Evolutionary conservation across 345 rosid genomes (phyloP).

Genomic region (Nasturtium officinale): DNA sequence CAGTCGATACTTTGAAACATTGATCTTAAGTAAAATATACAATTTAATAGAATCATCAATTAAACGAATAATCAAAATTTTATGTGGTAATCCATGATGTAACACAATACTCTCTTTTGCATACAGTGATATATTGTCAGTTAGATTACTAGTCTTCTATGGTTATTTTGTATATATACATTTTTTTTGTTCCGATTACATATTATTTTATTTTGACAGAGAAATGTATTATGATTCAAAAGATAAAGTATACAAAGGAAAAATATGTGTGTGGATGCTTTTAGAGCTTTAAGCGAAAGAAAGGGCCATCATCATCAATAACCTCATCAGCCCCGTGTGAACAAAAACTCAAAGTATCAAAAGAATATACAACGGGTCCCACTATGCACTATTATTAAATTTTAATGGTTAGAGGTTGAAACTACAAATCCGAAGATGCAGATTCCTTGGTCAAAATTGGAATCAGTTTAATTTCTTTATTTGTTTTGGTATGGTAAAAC

Average conservation of each 20-base stretch:
- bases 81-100: conserved; percentile 7
- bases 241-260: not conserved
- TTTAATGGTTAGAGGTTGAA: not conserved
- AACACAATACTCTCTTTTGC: too few relatives aligned
- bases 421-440: conserved; percentile 10
- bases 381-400: not conserved
- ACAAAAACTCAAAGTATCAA: not conserved
- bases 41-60: not conserved
- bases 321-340: not conserved
- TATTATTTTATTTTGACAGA: not conserved
- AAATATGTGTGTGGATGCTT: conserved; percentile 14
- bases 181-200: not conserved
- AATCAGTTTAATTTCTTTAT: not conserved
- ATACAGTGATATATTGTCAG: too few relatives aligned
- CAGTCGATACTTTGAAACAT: not conserved
- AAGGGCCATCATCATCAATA: not conserved
- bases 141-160: too few relatives aligned
- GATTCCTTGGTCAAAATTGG: conserved; percentile 33
- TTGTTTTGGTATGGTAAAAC: not conserved
- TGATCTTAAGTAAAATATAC: not conserved
- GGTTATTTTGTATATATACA: too few relatives aligned
- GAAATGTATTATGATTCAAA: not conserved
- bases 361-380: conserved; percentile 11
- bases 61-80: not conserved
- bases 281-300: not conserved